These are phyloP conservation scores for Cucurbita moschata DNA, from an alignment of 306 rosid species.

Conservation along the genomic window DNA sequence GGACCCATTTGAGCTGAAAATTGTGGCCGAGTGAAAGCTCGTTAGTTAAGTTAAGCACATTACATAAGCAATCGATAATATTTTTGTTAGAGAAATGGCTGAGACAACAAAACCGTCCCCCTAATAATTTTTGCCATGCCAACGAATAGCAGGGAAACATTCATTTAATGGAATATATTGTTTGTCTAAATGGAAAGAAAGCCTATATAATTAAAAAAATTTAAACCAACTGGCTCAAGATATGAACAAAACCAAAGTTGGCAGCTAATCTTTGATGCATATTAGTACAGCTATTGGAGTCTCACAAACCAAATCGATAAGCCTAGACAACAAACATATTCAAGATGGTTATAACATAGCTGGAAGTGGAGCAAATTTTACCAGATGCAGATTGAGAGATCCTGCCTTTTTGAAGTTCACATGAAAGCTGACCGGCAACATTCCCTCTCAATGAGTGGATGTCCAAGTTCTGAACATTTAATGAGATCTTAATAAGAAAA, in stretches of 20 bases:
- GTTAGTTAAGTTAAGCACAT: background rate
- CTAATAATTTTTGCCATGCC: background rate
- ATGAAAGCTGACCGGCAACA: background rate
- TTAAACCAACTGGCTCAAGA: background rate
- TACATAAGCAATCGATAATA: background rate
- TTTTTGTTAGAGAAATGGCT: background rate
- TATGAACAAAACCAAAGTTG: background rate
- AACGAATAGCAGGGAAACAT: background rate
- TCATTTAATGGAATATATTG: background rate
- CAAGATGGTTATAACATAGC: background rate
- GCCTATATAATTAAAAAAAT: background rate
- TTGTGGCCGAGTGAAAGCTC: background rate
- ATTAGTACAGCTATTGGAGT: background rate
- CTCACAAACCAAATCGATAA: background rate
- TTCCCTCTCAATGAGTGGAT: background rate
- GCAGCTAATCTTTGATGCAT: background rate
- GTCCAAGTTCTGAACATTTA: constrained; percentile 9
- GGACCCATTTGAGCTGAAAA: background rate
- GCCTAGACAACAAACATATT: background rate
- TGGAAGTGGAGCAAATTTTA: background rate
- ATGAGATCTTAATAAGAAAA: background rate
- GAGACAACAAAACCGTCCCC: background rate
- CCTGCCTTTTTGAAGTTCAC: background rate
- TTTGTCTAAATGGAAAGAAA: background rate
- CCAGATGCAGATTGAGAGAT: background rate